Evolutionary conservation across 1,284 basidiomycete genomes (phyloP).

Genomic region (Schizophyllum commune): DNA sequence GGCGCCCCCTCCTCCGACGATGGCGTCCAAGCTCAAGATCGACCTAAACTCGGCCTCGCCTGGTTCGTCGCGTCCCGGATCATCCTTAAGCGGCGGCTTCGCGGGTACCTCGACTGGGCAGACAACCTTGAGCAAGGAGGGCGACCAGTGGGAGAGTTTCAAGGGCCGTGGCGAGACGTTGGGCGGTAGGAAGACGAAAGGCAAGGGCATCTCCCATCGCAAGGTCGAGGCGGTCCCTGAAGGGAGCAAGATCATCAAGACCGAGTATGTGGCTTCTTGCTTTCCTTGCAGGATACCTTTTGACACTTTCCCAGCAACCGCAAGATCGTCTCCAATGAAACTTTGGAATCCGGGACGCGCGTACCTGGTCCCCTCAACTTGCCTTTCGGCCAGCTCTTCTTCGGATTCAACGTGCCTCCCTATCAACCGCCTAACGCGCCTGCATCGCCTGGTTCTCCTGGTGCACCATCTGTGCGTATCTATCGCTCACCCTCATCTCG

Average conservation of each 20-base stretch:
- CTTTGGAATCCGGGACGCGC: constrained; percentile 67
- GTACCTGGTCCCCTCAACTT: constrained; percentile 88
- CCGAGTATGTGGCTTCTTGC: constrained; percentile 56
- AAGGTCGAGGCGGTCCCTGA: constrained; percentile 75
- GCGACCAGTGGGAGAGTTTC: constrained; percentile 86
- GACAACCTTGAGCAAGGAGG: constrained; percentile 58
- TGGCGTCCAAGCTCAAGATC: constrained; percentile 97
- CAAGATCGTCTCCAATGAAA: constrained; percentile 79
- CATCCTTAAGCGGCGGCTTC: constrained; percentile 63
- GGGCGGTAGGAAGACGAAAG: constrained; percentile 83
- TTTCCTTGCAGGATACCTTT: constrained; percentile 2
- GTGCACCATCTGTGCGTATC: constrained; percentile 17
- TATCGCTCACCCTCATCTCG: neutral
- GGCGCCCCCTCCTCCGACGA: constrained; percentile 77
- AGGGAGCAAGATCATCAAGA: constrained; percentile 81
- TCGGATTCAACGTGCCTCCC: constrained; percentile 76
- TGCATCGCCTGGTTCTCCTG: constrained; percentile 17
- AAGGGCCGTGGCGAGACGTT: constrained; percentile 90
- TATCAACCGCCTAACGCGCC: constrained; percentile 50
- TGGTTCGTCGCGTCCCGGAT: constrained; percentile 74
- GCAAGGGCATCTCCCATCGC: constrained; percentile 80
- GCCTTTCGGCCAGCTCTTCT: constrained; percentile 91
- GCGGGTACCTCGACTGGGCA: constrained; percentile 37
- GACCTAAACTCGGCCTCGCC: constrained; percentile 79
- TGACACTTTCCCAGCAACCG: constrained; percentile 53